Evolutionary conservation across 106 monocot genomes (phyloP), one percentile per base, ranked within the genome.

Genomic region (Dendrobium chrysotoxum): DNA sequence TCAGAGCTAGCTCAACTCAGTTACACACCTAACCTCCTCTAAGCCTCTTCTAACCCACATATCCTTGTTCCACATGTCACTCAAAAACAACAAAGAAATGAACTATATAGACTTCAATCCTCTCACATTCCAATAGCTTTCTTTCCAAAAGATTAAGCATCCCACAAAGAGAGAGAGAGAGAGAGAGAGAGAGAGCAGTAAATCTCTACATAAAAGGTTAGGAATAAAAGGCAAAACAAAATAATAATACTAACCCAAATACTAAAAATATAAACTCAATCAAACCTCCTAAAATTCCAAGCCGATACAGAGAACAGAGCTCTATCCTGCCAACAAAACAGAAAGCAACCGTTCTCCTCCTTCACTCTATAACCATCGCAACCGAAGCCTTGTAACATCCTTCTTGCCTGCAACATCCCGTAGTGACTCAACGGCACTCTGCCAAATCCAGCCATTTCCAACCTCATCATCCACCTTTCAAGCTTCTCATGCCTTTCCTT

Each of bases 401-500:
- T 77, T 71, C 82, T 55, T 0, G 90, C 87, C 84, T 95, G 90
- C 72, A 82, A 42, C 65, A 86, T 30, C 7, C 57, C 87, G 50
- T 65, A 78, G 75, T 84, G 86, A 83, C 92, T 89, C 74, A 95
- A 38, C 55, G 83, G 84, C 20, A 86, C 84, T 28, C 84, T 66
- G 30, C 82, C 78, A 53, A 95, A 90, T 17, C 92, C 95, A 23
- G 81, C 86, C 11, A 31, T 23, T 21, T 88, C 88, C 75, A 92
- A 26, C 50, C 87, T 53, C 78, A 77, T 76, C 80, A 18, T 79
- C 95, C 95, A 95, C 72, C 75, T 46, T 61, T 90, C 89, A 25
- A 89, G 12, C 83, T 83, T 81, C 92, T 95, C 95, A 74, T 95
- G 92, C 76, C 95, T 31, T 83, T 89, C 95, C 83, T 45, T 78